phyloP scores from a whole-genome alignment of 441 rosid genomes.

The Populus hybrid region DNA sequence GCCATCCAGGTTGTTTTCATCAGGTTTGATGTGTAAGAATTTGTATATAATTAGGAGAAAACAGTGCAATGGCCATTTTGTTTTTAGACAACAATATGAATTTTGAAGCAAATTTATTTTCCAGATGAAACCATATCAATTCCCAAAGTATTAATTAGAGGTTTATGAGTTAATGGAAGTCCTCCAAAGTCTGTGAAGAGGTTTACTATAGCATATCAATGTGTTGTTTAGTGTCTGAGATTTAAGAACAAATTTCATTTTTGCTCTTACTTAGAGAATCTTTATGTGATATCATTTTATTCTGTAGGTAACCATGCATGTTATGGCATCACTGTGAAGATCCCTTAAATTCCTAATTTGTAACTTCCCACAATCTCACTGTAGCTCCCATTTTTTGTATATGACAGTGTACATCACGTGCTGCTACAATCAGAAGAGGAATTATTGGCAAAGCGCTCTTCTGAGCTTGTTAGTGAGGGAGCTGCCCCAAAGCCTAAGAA shows the following conservation, averaged over 20 bases:
- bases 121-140: background rate
- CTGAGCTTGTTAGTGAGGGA: constrained; percentile 61
- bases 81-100: background rate
- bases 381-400: constrained; percentile 16
- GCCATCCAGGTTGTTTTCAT: background rate
- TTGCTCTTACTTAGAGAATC: background rate
- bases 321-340: background rate
- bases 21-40: background rate
- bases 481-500: constrained; percentile 82
- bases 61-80: background rate
- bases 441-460: constrained; percentile 64
- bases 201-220: background rate
- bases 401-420: constrained; percentile 64
- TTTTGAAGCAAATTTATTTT: background rate
- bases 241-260: background rate
- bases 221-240: background rate
- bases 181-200: background rate
- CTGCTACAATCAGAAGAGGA: constrained; percentile 98
- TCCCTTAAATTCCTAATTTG: background rate
- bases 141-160: background rate
- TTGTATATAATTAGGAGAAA: background rate
- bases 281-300: background rate
- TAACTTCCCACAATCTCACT: constrained; percentile 7
- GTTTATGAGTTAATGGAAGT: background rate
- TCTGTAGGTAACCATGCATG: background rate